Evolutionary conservation across 495 filamentous ascomycete genomes (phyloP), one percentile per base, ranked within the genome.

Genomic region (Astrocystis sublimbata): DNA sequence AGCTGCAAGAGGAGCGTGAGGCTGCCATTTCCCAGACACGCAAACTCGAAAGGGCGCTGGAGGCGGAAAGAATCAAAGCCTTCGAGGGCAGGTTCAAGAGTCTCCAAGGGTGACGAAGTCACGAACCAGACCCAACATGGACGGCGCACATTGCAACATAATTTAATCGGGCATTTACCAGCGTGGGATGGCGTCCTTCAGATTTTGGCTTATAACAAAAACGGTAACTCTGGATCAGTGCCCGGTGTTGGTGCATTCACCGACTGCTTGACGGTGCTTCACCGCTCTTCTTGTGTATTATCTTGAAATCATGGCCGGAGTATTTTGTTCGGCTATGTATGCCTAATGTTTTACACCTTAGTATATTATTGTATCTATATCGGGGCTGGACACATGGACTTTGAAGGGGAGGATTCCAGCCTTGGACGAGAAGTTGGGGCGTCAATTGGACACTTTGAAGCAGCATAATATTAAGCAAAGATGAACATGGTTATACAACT

Each of bases 1-100:
- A 92, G 68, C 81, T 98, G 54, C 93, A 97, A 75, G 89, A 89
- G 76, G 89, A 96, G 77, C 86, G 92, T 70, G 94, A 98, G 66
- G 90, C 92, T 62, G 92, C 94, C 40, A 84, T 94, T 66, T 86
- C 87, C 53, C 85, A 89, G 77, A 96, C 93, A 62, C 83, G 89
- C 66, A 85, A 83, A 68, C 81, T 98, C 58, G 88, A 96, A 65
- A 72, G 68, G 42, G 62, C 68, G 63, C 71, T 85, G 55, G 76
- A 83, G 58, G 75, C 78, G 42, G 82, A 83, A 68, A 75, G 61
- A 63, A 52, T 81, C 28, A 69, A 68, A 47, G 75, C 76, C 26
- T 82, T 83, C 60, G 73, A 83, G 61, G 70, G 73, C 41, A 70
- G 76, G 51, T 83, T 81, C 63, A 72, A 66, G 71, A 70, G 43